phyloP scores from a whole-genome alignment of 2,329 filamentous ascomycete genomes.

The Phaeoacremonium minimum region DNA sequence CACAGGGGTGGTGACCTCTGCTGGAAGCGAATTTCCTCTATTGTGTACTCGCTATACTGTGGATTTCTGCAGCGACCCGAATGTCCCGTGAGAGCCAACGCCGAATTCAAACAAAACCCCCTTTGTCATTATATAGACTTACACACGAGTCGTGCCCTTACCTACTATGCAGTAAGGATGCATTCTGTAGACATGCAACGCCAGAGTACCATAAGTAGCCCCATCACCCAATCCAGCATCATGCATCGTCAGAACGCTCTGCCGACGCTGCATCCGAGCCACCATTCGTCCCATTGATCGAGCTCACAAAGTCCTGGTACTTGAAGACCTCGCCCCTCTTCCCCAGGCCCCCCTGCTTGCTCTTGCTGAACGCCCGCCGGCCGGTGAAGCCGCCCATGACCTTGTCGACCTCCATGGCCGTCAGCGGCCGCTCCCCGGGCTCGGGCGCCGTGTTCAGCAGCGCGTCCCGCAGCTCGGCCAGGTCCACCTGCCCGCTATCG shows the following conservation, averaged over 20 bases:
- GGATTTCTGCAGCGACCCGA: too few species aligned
- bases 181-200: too few species aligned
- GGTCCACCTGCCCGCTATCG: constrained; percentile 87
- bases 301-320: constrained; percentile 87
- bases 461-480: constrained; percentile 77
- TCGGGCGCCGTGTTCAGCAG: constrained; percentile 79
- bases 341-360: constrained; percentile 44
- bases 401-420: constrained; percentile 73
- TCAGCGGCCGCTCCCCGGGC: constrained; percentile 60
- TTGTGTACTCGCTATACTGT: too few species aligned
- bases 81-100: too few species aligned
- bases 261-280: constrained; percentile 21
- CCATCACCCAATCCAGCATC: too few species aligned
- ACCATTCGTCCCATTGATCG: constrained; percentile 52
- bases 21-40: too few species aligned
- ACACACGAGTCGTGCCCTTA: too few species aligned
- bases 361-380: constrained; percentile 74
- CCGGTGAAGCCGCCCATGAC: constrained; percentile 86
- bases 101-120: too few species aligned
- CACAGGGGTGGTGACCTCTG: too few species aligned
- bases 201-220: too few species aligned
- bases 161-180: too few species aligned
- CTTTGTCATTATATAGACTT: too few species aligned
- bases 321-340: constrained; percentile 85
- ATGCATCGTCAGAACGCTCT: constrained; percentile 18